phyloP scores from a whole-genome alignment of 2,329 filamentous ascomycete genomes.

The Alternaria postmessia region DNA sequence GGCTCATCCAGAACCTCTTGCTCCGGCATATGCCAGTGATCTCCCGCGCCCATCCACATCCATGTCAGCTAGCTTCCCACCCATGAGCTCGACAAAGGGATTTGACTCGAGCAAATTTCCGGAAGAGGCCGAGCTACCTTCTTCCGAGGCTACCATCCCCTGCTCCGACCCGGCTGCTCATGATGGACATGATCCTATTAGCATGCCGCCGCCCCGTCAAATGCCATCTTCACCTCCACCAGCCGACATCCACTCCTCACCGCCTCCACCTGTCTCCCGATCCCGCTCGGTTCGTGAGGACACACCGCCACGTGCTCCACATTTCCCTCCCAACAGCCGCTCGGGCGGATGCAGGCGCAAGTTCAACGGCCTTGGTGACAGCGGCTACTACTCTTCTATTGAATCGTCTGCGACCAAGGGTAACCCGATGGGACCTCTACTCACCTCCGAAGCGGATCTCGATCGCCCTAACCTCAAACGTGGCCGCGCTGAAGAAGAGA shows the following conservation, averaged over 20 bases:
- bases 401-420: conserved; percentile 88
- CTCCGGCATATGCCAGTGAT: conserved; percentile 43
- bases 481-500: conserved; percentile 93
- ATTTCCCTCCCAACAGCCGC: conserved; percentile 69
- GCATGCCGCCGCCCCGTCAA: conserved; percentile 55
- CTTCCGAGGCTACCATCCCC: conserved; percentile 61
- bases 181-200: conserved; percentile 55
- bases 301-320: conserved; percentile 76
- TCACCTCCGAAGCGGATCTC: conserved; percentile 76
- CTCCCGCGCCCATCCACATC: conserved; percentile 51
- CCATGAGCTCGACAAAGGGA: conserved; percentile 52
- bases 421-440: conserved; percentile 68
- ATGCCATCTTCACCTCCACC: conserved; percentile 75
- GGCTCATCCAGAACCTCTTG: conserved; percentile 54
- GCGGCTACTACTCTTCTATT: conserved; percentile 94
- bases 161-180: conserved; percentile 60
- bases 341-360: conserved; percentile 77
- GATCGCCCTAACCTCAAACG: conserved; percentile 84
- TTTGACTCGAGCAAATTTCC: conserved; percentile 61
- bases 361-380: conserved; percentile 84
- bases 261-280: conserved; percentile 80
- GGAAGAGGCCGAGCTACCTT: conserved; percentile 58
- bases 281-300: conserved; percentile 65
- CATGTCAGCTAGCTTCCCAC: conserved; percentile 46
- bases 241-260: conserved; percentile 84